These are phyloP conservation scores for Dryas drummondii DNA, from an alignment of 306 rosid genomes.

Conservation along the genomic window DNA sequence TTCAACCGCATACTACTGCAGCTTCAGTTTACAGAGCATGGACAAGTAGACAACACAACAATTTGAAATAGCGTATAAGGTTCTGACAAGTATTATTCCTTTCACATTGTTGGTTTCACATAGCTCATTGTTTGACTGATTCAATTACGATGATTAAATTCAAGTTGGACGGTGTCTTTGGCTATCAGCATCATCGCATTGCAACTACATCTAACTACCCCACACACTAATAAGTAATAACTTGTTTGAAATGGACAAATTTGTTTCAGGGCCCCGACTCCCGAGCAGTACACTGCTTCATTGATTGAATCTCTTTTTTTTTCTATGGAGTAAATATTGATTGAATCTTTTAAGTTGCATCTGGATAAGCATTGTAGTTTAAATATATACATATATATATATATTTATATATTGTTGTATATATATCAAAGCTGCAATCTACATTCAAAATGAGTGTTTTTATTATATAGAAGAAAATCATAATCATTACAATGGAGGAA, in stretches of 20 bases:
- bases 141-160: neutral
- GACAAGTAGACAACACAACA: neutral
- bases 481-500: neutral
- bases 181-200: neutral
- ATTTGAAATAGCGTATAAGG: constrained; percentile 1
- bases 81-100: neutral
- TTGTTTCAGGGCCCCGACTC: neutral
- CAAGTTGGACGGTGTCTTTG: neutral
- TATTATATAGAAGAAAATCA: no score
- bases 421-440: no score
- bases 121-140: neutral
- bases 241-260: neutral
- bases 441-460: no score
- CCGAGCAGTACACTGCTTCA: neutral
- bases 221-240: no score
- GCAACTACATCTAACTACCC: neutral
- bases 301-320: no score
- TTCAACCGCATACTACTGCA: neutral
- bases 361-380: no score
- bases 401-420: no score
- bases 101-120: neutral
- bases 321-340: no score
- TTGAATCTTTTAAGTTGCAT: no score
- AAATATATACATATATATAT: no score
- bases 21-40: neutral